Evolutionary conservation across 192 early-diverging fungal genomes (phyloP).

Genomic region (Linnemannia schmuckeri): DNA sequence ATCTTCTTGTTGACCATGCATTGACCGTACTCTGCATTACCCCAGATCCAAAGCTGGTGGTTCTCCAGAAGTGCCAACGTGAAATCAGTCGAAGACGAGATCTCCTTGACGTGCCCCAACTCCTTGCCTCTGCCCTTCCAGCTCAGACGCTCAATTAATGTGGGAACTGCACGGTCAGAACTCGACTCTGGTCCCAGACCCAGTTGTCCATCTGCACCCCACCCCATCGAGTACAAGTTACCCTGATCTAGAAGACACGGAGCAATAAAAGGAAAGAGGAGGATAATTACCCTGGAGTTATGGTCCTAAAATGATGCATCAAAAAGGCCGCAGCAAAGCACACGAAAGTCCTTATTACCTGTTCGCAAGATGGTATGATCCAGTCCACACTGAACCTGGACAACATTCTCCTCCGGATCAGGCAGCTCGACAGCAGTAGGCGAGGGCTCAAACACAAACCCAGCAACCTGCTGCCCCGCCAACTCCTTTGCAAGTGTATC

Average conservation of each 20-base stretch:
- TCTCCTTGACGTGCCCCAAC: slow-evolving; percentile 54
- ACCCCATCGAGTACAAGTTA: slow-evolving; percentile 77
- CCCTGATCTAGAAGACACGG: slow-evolving; percentile 37
- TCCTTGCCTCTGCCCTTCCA: slow-evolving; percentile 33
- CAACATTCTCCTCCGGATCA: slow-evolving; percentile 51
- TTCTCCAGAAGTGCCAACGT: slow-evolving; percentile 69
- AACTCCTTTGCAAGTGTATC: slow-evolving; percentile 27
- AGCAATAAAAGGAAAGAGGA: background rate
- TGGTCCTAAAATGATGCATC: too few relatives aligned
- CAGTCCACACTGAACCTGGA: slow-evolving; percentile 73
- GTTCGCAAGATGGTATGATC: slow-evolving; percentile 77
- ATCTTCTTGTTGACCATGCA: slow-evolving; percentile 72
- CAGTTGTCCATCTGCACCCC: slow-evolving; percentile 84
- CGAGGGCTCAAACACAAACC: slow-evolving; percentile 49
- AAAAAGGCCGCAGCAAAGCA: background rate
- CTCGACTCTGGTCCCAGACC: slow-evolving; percentile 66
- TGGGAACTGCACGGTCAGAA: slow-evolving; percentile 59
- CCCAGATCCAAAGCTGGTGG: slow-evolving; percentile 76
- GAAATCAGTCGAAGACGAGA: slow-evolving; percentile 77
- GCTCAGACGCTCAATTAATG: slow-evolving; percentile 59
- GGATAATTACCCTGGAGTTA: background rate
- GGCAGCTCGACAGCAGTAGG: slow-evolving; percentile 33
- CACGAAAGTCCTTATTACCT: slow-evolving; percentile 37
- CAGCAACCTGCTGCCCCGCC: slow-evolving; percentile 31
- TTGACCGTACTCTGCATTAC: slow-evolving; percentile 84